Percentiles rank a stretch among this genome's conserved stretches.
phyloP scores from a whole-genome alignment of 805 yeast species.

The Barnettozyma pratensis region DNA sequence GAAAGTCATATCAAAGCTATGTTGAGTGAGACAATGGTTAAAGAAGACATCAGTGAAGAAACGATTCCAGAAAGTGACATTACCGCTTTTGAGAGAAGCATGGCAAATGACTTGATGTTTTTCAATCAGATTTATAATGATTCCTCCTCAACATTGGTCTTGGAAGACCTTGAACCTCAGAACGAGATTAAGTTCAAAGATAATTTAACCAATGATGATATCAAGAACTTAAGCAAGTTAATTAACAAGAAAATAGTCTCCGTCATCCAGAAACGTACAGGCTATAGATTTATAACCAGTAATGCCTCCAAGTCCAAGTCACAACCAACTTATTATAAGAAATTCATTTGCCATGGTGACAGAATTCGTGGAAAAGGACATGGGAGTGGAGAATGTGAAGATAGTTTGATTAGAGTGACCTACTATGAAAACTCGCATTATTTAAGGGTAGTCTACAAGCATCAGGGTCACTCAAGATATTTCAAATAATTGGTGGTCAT shows the following conservation, averaged over 20 bases:
- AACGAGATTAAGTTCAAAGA: background rate
- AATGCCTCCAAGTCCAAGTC: background rate
- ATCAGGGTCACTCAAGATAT: background rate
- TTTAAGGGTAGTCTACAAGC: slow-evolving; percentile 1
- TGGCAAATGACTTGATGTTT: background rate
- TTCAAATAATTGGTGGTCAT: background rate
- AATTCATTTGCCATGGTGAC: slow-evolving; percentile 1
- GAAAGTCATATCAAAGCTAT: background rate
- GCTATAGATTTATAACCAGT: background rate
- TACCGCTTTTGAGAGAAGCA: background rate
- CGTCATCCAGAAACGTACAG: background rate
- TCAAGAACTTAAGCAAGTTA: background rate
- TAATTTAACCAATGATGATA: background rate
- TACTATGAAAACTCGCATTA: slow-evolving; percentile 1
- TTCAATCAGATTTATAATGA: background rate
- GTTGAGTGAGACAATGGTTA: no score
- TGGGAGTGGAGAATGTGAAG: background rate
- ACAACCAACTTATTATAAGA: slow-evolving; percentile 4
- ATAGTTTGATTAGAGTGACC: slow-evolving; percentile 2
- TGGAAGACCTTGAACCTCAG: background rate
- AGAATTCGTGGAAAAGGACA: background rate
- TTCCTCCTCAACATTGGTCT: background rate
- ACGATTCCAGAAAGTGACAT: background rate
- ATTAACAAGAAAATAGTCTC: background rate
- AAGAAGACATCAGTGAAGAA: no score